Conservation (phyloP, 2,329 filamentous ascomycete species). For the Arachnomyces sp. region DNA sequence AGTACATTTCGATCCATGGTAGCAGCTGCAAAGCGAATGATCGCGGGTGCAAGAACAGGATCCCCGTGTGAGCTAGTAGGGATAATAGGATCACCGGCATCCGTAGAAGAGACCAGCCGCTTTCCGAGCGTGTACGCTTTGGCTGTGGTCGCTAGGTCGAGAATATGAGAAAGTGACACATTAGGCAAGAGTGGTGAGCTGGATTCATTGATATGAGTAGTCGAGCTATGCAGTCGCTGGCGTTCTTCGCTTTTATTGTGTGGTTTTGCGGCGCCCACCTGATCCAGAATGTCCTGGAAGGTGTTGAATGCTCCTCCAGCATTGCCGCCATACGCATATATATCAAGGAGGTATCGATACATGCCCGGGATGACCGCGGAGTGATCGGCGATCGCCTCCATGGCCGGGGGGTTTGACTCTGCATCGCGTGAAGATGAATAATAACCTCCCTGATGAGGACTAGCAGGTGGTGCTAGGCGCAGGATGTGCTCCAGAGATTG, state of each 20-base stretch:
- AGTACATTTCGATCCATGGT: constrained; percentile 35
- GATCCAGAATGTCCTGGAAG: constrained; percentile 8
- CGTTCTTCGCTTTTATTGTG: not conserved
- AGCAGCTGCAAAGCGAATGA: constrained; percentile 47
- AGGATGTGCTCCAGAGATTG: constrained; percentile 33
- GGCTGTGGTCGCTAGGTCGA: constrained; percentile 43
- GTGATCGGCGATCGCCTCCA: not conserved
- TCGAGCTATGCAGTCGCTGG: constrained; percentile 1
- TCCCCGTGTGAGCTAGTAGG: constrained; percentile 36
- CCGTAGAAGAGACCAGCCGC: constrained; percentile 45
- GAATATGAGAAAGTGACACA: constrained; percentile 40
- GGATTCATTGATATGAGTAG: not conserved
- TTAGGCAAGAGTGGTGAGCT: constrained; percentile 28
- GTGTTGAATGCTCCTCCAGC: constrained; percentile 9
- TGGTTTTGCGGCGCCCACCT: constrained; percentile 5
- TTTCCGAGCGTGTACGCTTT: constrained; percentile 42
- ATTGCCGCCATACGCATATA: constrained; percentile 9
- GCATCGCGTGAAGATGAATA: not conserved
- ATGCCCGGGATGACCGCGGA: constrained; percentile 12
- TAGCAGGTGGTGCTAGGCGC: constrained; percentile 15
- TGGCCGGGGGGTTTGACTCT: too few relatives aligned
- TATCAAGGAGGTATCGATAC: constrained; percentile 12
- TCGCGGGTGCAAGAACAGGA: constrained; percentile 41
- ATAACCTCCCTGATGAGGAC: constrained; percentile 1
- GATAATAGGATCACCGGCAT: constrained; percentile 49